Base-by-base conservation (phyloP, 805 yeast species). In the Candida anglica region DNA sequence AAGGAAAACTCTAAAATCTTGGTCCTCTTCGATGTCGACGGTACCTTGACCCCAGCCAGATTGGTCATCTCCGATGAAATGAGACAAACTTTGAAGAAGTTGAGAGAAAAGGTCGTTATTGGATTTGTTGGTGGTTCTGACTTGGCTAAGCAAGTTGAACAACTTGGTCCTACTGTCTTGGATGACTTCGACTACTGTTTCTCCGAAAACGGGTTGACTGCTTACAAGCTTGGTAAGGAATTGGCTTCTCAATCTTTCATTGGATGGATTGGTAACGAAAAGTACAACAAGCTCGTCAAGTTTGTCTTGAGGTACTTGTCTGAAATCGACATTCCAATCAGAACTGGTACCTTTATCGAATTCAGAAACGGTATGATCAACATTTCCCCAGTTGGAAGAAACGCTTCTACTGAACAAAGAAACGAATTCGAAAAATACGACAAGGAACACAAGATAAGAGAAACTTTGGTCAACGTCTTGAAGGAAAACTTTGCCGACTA, bases 311-410 rank as follows among this genome's bases (percentile, higher is more conserved):
- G 76, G 50, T 89, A 93, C 73, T 74, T 93, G 50, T 62, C 96
- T 35, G 83, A 83, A 28, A 61, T 93, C 36, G 98, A 93, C 46
- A 63, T 93, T 48, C 99, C 99, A 57, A 76, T 84, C 61, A 87
- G 97, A 80, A 87, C 97, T 74, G 99, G 99, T 65, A 93, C 99
- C 40, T 93, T 93, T 67, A 70, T 93, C 50, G 99, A 93, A 75
- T 93, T 93, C 77, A 86, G 99, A 79, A 93, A 93, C 65, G 99
- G 99, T 65, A 89, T 93, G 95, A 86, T 93, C 67, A 93, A 93
- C 69, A 87, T 93, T 44, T 88, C 97, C 11, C 99, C 99, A 50
- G 79, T 93, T 41, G 99, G 99, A 56, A 87, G 99, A 79, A 93
- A 93, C 62, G 98, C 98, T 42, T 81, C 94, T 26, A 87, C 87